Evolutionary conservation across 805 yeast species (phyloP), one percentile per base, ranked within the genome.

Genomic region (Yarrowia sp.): DNA sequence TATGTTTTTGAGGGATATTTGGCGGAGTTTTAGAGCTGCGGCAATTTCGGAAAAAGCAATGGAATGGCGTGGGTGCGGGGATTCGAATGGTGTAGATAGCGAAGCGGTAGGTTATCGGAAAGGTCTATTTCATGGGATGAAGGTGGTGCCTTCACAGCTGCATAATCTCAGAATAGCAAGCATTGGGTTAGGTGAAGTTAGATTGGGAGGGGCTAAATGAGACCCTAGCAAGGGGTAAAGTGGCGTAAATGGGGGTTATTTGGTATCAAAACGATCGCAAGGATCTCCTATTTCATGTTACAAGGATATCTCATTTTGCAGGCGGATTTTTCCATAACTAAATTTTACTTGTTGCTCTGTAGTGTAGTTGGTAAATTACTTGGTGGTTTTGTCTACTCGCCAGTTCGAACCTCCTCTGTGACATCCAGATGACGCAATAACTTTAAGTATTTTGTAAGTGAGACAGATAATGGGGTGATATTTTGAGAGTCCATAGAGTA

Each of bases 101-200:
- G 4, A 22, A 22, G 28, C 3, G 28, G 9, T 32, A 4, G 6
- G 53, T 1, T 2, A 10, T 47, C 15, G n/a, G 35, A 14, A 7
- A 14, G 1, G 7, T 14, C 6, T 28, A 28, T 28, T 14, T 28
- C 13, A 14, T 8, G 13, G 28, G n/a, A 3, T 13, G 17, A 11
- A 7, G 28, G 18, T 47, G 53, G 38, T 47, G 53, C 53, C 53
- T 47, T 32, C 28, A 11, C 4, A 22, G 28, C 28, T 47, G 5
- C 32, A 4, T 10, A 15, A 28, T 14, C 14, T 10, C 51, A 8
- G 39, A 28, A 14, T 48, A 48, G 55, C 55, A 48, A 48, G 55
- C 55, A 48, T 48, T 48, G 55, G 55, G 55, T 48, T 48, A 48
- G 55, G 55, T 48, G 55, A 48, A 48, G 55, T 18, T 48, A 48